phyloP scores from a whole-genome alignment of 2,329 filamentous ascomycete species.

The Zasmidium citrigriseum region DNA sequence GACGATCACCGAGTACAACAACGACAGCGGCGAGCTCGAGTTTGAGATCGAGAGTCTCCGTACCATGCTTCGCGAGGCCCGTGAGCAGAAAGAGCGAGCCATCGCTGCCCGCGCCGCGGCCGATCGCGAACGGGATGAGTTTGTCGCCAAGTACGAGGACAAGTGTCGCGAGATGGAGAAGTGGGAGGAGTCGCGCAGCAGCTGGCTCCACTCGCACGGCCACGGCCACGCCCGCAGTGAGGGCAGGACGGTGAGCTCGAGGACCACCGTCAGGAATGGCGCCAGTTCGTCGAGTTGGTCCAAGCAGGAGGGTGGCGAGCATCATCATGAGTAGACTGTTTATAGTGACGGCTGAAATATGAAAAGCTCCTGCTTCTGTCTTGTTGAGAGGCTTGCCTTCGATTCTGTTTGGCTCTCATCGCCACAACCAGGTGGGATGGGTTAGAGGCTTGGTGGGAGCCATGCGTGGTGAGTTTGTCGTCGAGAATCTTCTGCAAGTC shows the following conservation, averaged over 20 bases:
- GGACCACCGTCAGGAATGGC: conserved; percentile 9
- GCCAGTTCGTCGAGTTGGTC: background rate
- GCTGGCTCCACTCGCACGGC: conserved; percentile 15
- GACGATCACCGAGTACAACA: conserved; percentile 25
- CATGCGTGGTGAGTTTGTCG: too few relatives aligned
- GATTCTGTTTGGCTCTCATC: too few relatives aligned
- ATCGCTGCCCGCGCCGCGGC: conserved; percentile 30
- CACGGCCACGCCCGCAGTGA: conserved; percentile 1
- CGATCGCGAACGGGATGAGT: conserved; percentile 30
- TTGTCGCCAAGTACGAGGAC: conserved; percentile 24
- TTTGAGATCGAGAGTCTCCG: conserved; percentile 33
- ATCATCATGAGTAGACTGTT: background rate
- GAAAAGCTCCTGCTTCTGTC: too few relatives aligned
- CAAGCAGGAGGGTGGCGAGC: conserved; percentile 6
- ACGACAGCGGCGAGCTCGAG: conserved; percentile 28
- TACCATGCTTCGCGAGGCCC: conserved; percentile 28
- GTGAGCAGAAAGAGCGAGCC: conserved; percentile 34
- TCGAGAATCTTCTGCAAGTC: too few relatives aligned
- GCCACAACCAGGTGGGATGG: too few relatives aligned
- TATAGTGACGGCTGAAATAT: too few relatives aligned
- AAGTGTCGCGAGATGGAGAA: conserved; percentile 32
- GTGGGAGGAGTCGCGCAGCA: conserved; percentile 23
- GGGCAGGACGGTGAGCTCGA: background rate
- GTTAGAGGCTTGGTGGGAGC: too few relatives aligned
- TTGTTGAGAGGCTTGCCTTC: too few relatives aligned